phyloP scores from a whole-genome alignment of 768 basidiomycete genomes.

The Porphyrellus cyaneotinctus region DNA sequence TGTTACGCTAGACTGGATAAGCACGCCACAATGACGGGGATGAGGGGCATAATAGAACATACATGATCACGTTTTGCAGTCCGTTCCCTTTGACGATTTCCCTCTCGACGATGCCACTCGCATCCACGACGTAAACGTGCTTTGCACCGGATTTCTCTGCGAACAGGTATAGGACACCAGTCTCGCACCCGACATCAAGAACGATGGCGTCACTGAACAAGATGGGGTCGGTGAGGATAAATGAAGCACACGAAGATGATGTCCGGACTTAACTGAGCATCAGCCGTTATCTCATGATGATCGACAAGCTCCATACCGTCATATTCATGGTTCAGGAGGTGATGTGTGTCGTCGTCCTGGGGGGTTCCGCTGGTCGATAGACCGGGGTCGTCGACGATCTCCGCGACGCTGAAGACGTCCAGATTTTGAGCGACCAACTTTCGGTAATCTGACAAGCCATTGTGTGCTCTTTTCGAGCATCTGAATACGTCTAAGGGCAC shows the following conservation, averaged over 20 bases:
- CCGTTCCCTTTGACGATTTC: conserved; percentile 79
- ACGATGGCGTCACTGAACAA: conserved; percentile 84
- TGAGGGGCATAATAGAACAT: conserved; percentile 21
- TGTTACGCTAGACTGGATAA: conserved; percentile 53
- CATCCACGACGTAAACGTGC: conserved; percentile 88
- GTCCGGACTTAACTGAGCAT: conserved; percentile 64
- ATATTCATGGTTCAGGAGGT: conserved; percentile 85
- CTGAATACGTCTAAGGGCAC: conserved; percentile 45
- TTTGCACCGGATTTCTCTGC: conserved; percentile 88
- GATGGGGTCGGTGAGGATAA: conserved; percentile 77
- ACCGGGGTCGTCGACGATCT: conserved; percentile 38
- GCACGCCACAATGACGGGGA: background rate
- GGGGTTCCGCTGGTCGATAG: conserved; percentile 19
- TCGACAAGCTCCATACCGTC: conserved; percentile 55
- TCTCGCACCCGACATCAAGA: conserved; percentile 95
- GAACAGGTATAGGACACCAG: conserved; percentile 87
- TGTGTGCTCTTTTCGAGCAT: conserved; percentile 59
- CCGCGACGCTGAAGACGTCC: conserved; percentile 41
- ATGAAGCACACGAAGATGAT: conserved; percentile 86
- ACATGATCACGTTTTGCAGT: conserved; percentile 67
- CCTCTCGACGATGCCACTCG: conserved; percentile 75
- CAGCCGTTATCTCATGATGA: background rate
- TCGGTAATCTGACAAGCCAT: conserved; percentile 61
- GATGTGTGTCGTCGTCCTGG: conserved; percentile 89
- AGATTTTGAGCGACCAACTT: conserved; percentile 53